Evolutionary conservation across 768 basidiomycete species (phyloP), one percentile per base, ranked within the genome.

Genomic region (Mycena leptocephala): DNA sequence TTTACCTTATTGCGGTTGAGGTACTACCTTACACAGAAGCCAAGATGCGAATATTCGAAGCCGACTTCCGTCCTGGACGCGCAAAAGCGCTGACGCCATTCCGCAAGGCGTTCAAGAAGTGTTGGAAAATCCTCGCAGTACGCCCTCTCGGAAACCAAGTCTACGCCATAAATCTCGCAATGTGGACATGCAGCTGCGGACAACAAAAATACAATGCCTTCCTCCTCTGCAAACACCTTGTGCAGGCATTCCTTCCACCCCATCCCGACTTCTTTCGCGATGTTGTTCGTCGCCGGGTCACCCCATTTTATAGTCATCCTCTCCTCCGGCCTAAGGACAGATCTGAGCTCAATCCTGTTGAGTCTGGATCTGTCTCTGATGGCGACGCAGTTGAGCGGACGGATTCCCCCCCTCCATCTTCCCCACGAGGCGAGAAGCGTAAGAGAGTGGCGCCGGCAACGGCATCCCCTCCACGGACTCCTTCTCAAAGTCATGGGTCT

Each of bases 71-170:
- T 0, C 56, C 79, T 2, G 85, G 84, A 0, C 72, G 81, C 5
- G 70, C 81, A 8, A 81, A 78, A 39, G 5, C 63, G 18, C 78
- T 85, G 2, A 79, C 80, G 30, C 68, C 79, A 2, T 83, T 70
- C 53, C 85, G 83, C 46, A 72, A 51, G n/a, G 51, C 61, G 14
- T 82, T 85, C 79, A 83, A 86, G 56, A 64, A 33, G 7, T 28
- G 64, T 0, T 84, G 85, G 85, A 73, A 75, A 18, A 53, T 24
- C 7, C 51, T 53, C 24, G 51, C 51, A 24, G 13, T 24, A 24
- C 51, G 51, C 28, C 32, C 48, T 20, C 33, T 69, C n/a, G 28
- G 51, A 26, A 51, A 35, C 26, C 13, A 16, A 18, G 26, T 7
- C 4, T 69, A 56, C 16, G 35, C 16, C 28, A 69, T 35, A n/a